Conservation (phyloP, 2,329 filamentous ascomycete genomes). For the Cercospora citrullina region DNA sequence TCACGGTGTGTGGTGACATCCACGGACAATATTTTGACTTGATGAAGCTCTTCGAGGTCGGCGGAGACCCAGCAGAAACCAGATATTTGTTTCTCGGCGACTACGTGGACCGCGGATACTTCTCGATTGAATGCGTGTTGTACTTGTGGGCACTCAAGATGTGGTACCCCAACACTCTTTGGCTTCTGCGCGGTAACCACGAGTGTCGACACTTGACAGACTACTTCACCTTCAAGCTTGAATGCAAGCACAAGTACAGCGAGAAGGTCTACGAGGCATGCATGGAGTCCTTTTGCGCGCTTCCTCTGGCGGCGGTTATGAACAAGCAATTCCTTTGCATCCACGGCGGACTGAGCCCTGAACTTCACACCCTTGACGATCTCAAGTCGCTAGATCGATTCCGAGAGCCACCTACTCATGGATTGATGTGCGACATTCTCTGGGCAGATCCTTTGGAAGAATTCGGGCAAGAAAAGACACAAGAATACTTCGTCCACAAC, state of each 20-base stretch:
- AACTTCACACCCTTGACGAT: slow-evolving; percentile 93
- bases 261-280: slow-evolving; percentile 95
- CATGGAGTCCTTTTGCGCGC: slow-evolving; percentile 94
- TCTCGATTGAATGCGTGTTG: slow-evolving; percentile 97
- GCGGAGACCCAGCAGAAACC: slow-evolving; percentile 93
- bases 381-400: slow-evolving; percentile 98
- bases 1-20: slow-evolving; percentile 97
- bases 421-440: slow-evolving; percentile 97
- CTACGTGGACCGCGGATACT: slow-evolving; percentile 97
- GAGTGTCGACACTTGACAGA: slow-evolving; percentile 98
- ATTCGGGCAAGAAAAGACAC: slow-evolving; percentile 97
- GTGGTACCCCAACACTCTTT: slow-evolving; percentile 96
- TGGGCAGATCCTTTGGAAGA: slow-evolving; percentile 98
- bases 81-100: slow-evolving; percentile 96
- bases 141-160: slow-evolving; percentile 99
- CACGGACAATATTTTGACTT: slow-evolving; percentile 99
- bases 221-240: slow-evolving; percentile 99
- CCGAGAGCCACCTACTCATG: slow-evolving; percentile 93
- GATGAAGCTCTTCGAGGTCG: slow-evolving; percentile 99
- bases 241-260: slow-evolving; percentile 99
- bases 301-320: slow-evolving; percentile 95
- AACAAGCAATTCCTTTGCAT: slow-evolving; percentile 99
- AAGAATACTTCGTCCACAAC: slow-evolving; percentile 97
- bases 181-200: slow-evolving; percentile 96
- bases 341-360: slow-evolving; percentile 92